Evolutionary conservation across 2,329 filamentous ascomycete genomes (phyloP).

Genomic region (Sporothrix curviconia): DNA sequence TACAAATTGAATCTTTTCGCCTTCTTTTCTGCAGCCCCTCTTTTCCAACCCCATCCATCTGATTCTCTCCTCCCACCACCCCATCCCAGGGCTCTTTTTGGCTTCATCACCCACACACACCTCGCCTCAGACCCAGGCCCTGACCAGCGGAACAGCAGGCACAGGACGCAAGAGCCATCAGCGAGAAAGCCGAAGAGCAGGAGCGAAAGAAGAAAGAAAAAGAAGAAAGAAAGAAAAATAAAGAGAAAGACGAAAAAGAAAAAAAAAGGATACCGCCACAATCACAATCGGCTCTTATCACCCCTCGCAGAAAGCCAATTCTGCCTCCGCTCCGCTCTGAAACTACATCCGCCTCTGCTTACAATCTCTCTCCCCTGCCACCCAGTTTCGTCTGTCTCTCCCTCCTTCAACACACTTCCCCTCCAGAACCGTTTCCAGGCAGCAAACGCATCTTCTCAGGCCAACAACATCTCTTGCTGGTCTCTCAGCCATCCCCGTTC

Average conservation of each 20-base stretch:
- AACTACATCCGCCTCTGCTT: not conserved
- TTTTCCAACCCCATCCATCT: conserved; percentile 18
- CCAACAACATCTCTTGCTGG: conserved; percentile 11
- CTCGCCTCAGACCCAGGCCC: not conserved
- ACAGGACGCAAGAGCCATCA: not conserved
- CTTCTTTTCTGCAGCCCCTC: conserved; percentile 21
- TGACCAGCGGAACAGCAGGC: not conserved
- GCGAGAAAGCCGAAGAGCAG: too few relatives aligned
- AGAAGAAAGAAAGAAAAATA: not conserved
- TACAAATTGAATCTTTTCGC: conserved; percentile 24
- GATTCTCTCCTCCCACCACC: conserved; percentile 9
- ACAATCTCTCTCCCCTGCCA: not conserved
- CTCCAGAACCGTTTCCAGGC: conserved; percentile 8
- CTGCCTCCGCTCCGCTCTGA: conserved; percentile 1
- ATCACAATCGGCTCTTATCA: conserved; percentile 8
- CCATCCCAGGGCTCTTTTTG: conserved; percentile 6
- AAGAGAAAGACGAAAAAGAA: not conserved
- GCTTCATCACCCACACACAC: conserved; percentile 2
- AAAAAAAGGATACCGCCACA: not conserved
- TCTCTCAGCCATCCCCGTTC: not conserved
- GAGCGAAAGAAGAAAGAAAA: not conserved
- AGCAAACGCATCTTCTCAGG: conserved; percentile 17
- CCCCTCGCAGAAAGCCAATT: not conserved
- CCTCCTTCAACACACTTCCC: not conserved
- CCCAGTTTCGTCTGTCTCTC: not conserved